Evolutionary conservation across 495 filamentous ascomycete species (phyloP).

Genomic region (Aspergillus coremiiformis): DNA sequence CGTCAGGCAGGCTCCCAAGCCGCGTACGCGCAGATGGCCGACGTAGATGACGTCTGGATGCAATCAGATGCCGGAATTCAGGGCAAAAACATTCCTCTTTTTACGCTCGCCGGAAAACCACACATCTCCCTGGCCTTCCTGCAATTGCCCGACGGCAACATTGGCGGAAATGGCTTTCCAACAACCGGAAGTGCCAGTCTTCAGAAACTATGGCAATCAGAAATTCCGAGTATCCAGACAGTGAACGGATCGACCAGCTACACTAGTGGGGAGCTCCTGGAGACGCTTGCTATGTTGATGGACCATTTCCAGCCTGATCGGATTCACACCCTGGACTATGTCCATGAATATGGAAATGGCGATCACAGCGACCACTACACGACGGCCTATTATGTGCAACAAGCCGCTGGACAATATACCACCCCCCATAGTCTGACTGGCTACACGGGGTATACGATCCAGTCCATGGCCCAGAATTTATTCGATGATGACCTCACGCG

Average conservation of each 20-base stretch:
- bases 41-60: constrained; percentile 6
- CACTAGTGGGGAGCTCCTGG: constrained; percentile 6
- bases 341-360: constrained; percentile 3
- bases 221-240: constrained; percentile 4
- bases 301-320: constrained; percentile 8
- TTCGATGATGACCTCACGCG: background rate
- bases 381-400: constrained; percentile 5
- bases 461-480: background rate
- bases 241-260: constrained; percentile 10
- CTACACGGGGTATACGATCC: constrained; percentile 15
- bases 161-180: constrained; percentile 9
- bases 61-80: constrained; percentile 4
- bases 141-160: constrained; percentile 14
- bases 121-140: constrained; percentile 12
- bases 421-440: constrained; percentile 1
- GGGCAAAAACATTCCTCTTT: constrained; percentile 8
- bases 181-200: constrained; percentile 8
- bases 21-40: constrained; percentile 13
- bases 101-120: constrained; percentile 2
- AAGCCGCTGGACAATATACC: background rate
- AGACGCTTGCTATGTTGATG: constrained; percentile 4
- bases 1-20: constrained; percentile 8
- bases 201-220: constrained; percentile 11
- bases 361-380: constrained; percentile 18
- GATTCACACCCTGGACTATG: constrained; percentile 12